These are phyloP conservation scores for Scenedesmus sp. DNA, from an alignment of 163 green algal species.

Conservation along the genomic window DNA sequence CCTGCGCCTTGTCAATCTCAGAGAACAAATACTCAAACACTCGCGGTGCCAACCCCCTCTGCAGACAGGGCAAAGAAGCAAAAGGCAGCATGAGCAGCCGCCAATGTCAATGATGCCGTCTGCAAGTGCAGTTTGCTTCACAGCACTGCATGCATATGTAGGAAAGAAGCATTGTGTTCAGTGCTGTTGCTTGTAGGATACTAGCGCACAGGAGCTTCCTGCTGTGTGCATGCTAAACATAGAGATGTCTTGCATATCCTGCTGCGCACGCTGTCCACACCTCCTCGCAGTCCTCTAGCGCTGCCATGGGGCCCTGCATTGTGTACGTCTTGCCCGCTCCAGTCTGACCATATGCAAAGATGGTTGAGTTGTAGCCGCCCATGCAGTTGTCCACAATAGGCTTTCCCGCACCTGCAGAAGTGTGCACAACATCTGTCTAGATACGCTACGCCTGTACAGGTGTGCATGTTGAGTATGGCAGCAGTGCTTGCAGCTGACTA, in stretches of 20 bases:
- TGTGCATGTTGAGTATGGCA: not conserved
- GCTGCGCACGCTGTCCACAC: conserved; percentile 31
- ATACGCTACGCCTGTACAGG: not conserved
- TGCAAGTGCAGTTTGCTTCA: not conserved
- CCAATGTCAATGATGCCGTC: not conserved
- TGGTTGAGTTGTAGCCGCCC: conserved; percentile 83
- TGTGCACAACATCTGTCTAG: not conserved
- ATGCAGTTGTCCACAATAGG: conserved; percentile 87
- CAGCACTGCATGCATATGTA: not conserved
- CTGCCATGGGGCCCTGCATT: conserved; percentile 72
- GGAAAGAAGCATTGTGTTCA: not conserved
- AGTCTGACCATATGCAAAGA: conserved; percentile 92
- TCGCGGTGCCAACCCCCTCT: conserved; percentile 85
- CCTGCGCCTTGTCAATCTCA: conserved; percentile 72
- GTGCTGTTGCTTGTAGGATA: not conserved
- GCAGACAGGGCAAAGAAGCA: conserved; percentile 25
- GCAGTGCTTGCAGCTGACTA: not conserved
- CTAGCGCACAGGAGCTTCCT: not conserved
- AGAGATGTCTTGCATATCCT: not conserved
- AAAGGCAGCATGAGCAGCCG: not conserved
- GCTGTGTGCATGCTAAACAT: not conserved
- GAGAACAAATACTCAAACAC: conserved; percentile 90
- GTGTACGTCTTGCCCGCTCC: conserved; percentile 86
- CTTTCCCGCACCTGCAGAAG: conserved; percentile 73
- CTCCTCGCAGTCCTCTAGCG: conserved; percentile 26